A percentile compares a stretch with the other conserved stretches of the same genome.
Evolutionary conservation across 495 filamentous ascomycete species (phyloP).

Genomic region (Pyrenopolyporus hunteri): DNA sequence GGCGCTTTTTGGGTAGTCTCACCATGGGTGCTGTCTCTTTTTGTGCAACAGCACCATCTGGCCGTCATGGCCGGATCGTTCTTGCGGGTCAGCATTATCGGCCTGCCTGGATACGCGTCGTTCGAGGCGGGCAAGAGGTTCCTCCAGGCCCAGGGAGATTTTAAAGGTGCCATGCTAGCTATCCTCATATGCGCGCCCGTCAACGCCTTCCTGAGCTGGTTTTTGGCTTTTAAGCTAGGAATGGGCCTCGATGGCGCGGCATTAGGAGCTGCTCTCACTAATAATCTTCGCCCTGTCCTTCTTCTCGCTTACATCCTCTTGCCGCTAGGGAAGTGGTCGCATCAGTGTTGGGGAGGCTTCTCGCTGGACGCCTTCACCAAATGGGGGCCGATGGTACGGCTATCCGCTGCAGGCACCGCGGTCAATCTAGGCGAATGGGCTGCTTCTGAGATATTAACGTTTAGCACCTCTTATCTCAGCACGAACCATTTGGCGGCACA

Average conservation of each 20-base stretch:
- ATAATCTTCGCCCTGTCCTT: slow-evolving; percentile 58
- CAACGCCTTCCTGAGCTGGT: slow-evolving; percentile 76
- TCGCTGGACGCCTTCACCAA: slow-evolving; percentile 54
- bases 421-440: slow-evolving; percentile 65
- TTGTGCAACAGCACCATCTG: slow-evolving; percentile 67
- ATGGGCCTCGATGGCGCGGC: slow-evolving; percentile 67
- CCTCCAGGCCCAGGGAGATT: slow-evolving; percentile 75
- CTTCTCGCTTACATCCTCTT: slow-evolving; percentile 57
- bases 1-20: slow-evolving; percentile 67
- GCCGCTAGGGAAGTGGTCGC: slow-evolving; percentile 47
- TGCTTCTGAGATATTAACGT: slow-evolving; percentile 63
- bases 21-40: slow-evolving; percentile 61
- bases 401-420: slow-evolving; percentile 62
- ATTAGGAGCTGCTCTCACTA: slow-evolving; percentile 59
- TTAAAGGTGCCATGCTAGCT: slow-evolving; percentile 69
- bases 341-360: slow-evolving; percentile 64
- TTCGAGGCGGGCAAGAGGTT: slow-evolving; percentile 79
- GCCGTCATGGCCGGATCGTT: slow-evolving; percentile 70
- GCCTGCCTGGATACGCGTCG: slow-evolving; percentile 71
- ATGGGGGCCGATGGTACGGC: slow-evolving; percentile 62
- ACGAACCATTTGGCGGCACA: slow-evolving; percentile 66
- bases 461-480: slow-evolving; percentile 56
- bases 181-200: slow-evolving; percentile 72
- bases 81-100: slow-evolving; percentile 67
- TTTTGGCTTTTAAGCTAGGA: slow-evolving; percentile 68